These are phyloP conservation scores for Santalum album DNA, from an alignment of 164 flowering plant species.

Conservation along the genomic window DNA sequence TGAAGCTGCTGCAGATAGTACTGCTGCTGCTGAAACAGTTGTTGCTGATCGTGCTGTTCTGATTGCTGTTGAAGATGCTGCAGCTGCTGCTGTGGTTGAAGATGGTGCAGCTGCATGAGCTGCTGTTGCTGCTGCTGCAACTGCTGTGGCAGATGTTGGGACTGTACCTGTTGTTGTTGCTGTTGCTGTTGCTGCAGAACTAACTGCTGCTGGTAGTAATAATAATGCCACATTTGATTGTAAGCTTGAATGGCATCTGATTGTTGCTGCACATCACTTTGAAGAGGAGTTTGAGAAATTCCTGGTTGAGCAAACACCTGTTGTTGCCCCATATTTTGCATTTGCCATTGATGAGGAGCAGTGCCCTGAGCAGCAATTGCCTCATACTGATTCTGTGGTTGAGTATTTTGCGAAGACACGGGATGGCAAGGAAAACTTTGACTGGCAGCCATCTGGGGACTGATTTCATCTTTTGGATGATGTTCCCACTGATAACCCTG, in stretches of 20 bases:
- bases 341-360: constrained; percentile 24
- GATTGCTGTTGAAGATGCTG: not conserved
- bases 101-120: not conserved
- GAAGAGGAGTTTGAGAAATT: constrained; percentile 24
- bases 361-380: constrained; percentile 18
- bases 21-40: constrained; percentile 1
- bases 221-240: constrained; percentile 64
- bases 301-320: constrained; percentile 23
- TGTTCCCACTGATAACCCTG: constrained; percentile 24
- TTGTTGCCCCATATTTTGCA: constrained; percentile 29
- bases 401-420: constrained; percentile 18
- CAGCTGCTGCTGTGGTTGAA: not conserved
- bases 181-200: constrained; percentile 2
- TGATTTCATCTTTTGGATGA: constrained; percentile 15
- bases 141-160: not conserved
- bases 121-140: constrained; percentile 3
- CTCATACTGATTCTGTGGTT: constrained; percentile 18
- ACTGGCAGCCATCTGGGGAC: constrained; percentile 14
- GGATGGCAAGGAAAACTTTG: constrained; percentile 21
- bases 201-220: constrained; percentile 47
- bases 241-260: constrained; percentile 34
- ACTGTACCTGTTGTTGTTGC: too few relatives aligned
- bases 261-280: constrained; percentile 26
- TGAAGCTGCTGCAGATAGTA: not conserved
- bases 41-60: too few relatives aligned